Evolutionary conservation across 257 asterid species (phyloP).

Genomic region (Plectranthus barbatus): DNA sequence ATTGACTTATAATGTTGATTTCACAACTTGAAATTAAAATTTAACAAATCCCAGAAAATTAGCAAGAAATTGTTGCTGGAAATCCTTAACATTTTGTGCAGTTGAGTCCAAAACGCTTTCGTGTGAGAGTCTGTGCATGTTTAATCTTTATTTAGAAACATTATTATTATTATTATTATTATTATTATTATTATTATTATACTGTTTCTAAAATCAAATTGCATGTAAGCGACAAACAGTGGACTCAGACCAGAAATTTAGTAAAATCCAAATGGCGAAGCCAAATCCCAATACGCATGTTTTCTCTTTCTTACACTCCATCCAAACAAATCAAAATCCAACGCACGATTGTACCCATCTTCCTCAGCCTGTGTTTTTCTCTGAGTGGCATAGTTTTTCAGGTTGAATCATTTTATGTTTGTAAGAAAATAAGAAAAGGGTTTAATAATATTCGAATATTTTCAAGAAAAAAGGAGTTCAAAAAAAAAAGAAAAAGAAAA

Average conservation of each 20-base stretch:
- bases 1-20: background rate
- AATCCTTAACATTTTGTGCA: background rate
- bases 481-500: background rate
- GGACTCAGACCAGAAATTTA: constrained; percentile 29
- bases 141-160: background rate
- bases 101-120: background rate
- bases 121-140: background rate
- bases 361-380: constrained; percentile 15
- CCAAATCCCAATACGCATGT: constrained; percentile 64
- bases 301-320: constrained; percentile 15
- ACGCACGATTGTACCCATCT: constrained; percentile 8
- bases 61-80: background rate
- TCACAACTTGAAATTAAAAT: background rate
- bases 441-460: too few species aligned
- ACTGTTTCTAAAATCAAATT: background rate
- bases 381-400: too few species aligned
- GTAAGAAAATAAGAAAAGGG: too few species aligned
- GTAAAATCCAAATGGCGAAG: constrained; percentile 21
- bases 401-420: background rate
- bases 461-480: background rate
- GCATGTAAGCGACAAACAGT: constrained; percentile 18
- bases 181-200: background rate
- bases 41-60: background rate
- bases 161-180: background rate
- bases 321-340: constrained; percentile 31